Evolutionary conservation across 2,329 filamentous ascomycete genomes (phyloP).

Genomic region (Cercospora citrullina): DNA sequence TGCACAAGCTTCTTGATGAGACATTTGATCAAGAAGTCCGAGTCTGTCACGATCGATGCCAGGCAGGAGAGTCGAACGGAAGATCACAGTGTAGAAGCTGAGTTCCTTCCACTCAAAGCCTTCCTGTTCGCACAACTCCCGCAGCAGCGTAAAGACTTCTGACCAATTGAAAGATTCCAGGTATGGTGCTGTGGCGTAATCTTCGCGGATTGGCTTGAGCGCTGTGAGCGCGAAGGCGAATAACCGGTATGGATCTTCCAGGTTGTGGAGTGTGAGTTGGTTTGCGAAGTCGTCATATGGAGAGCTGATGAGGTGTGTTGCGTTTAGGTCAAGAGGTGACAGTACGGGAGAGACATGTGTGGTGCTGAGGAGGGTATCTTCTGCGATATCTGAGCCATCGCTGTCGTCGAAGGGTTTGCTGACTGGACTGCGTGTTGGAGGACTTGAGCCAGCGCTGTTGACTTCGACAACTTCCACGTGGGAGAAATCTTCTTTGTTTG

Average conservation of each 20-base stretch:
- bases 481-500: neutral
- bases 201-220: constrained; percentile 61
- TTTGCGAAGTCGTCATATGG: constrained; percentile 73
- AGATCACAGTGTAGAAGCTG: constrained; percentile 79
- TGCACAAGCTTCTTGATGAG: constrained; percentile 75
- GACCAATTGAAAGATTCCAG: constrained; percentile 74
- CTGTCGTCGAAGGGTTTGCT: neutral
- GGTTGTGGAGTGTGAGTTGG: constrained; percentile 67
- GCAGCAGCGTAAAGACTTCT: constrained; percentile 52
- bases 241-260: constrained; percentile 66
- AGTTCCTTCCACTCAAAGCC: constrained; percentile 23
- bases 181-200: constrained; percentile 79
- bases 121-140: constrained; percentile 54
- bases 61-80: constrained; percentile 70
- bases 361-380: neutral
- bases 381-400: neutral
- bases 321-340: constrained; percentile 16
- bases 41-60: constrained; percentile 68
- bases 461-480: constrained; percentile 4
- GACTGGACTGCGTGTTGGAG: neutral
- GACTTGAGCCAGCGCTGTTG: constrained; percentile 3
- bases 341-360: neutral
- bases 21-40: constrained; percentile 71
- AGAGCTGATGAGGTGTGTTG: constrained; percentile 50
- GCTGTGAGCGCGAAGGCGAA: constrained; percentile 69